Evolutionary conservation across 768 basidiomycete genomes (phyloP), one percentile per base, ranked within the genome.

Genomic region (Phaffia australis): DNA sequence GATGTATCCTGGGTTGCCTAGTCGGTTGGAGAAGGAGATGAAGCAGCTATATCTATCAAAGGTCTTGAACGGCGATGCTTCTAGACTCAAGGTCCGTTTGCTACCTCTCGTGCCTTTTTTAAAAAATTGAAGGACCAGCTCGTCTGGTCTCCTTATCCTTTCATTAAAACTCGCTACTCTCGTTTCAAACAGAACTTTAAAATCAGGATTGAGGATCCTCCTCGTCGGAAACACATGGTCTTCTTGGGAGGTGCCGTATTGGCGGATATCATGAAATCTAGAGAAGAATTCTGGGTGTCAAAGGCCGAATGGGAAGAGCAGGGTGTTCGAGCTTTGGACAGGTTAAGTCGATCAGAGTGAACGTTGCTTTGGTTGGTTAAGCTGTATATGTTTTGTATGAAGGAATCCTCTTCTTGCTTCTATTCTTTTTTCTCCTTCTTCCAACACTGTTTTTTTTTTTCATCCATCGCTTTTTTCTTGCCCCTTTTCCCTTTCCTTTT

Each of bases 181-280:
- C 30, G 19, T 42, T 14, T 1, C 56, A 21, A n/a, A 63, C 74
- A 99, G 94, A 94, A 97, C 87, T 98, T 99, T 83, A 98, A 99
- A 81, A 93, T 98, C 76, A 85, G 86, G 56, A 97, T 98, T 72
- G 94, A 99, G 77, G 95, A 98, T 77, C 91, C 94, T 32, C 95
- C 95, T 35, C 86, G 92, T 74, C 84, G 95, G 74, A 98, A 97
- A 78, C 94, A 97, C 77, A 95, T 95, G 93, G 94, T 97, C 48
- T 98, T 97, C 85, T 83, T 98, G 9, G 95, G 95, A 29, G 95
- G 95, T 56, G 94, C 91, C n/a, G 94, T 97, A 6, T 80, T 99
- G 35, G 94, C 92, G 2, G 94, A 98, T 77, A 97, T 98, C 78
- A 97, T 98, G 95, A 94, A 94, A 80, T 82, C 80, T 74, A 83